A percentile compares a stretch with the other conserved stretches of the same genome.
phyloP scores from a whole-genome alignment of 306 rosid genomes.

The Begonia masoniana region DNA sequence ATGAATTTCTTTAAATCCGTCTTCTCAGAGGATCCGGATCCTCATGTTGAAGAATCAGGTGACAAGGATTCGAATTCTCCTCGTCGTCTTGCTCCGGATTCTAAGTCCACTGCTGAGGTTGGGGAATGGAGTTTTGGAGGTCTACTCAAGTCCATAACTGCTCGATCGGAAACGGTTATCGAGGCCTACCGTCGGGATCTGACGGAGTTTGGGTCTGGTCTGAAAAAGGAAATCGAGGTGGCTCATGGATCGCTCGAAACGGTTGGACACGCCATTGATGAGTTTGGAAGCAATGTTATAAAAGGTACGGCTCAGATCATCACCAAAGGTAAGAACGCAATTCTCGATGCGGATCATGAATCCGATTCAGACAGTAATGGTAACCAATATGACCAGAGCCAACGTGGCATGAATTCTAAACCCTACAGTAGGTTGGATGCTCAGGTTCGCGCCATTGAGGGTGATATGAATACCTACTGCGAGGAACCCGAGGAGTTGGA shows the following conservation, averaged over 20 bases:
- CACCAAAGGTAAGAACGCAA: conserved; percentile 56
- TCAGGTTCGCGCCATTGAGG: conserved; percentile 49
- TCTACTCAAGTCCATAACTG: conserved; percentile 41
- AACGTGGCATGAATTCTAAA: conserved; percentile 29
- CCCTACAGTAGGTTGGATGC: conserved; percentile 61
- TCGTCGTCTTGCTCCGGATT: conserved; percentile 2
- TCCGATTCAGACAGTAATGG: conserved; percentile 36
- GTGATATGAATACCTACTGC: conserved; percentile 44
- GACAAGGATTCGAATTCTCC: conserved; percentile 14
- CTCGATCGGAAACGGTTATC: conserved; percentile 67
- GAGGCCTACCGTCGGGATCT: conserved; percentile 86
- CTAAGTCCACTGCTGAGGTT: background rate
- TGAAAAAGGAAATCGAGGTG: conserved; percentile 72
- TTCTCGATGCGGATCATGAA: conserved; percentile 43
- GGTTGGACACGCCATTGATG: conserved; percentile 57
- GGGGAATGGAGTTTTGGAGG: conserved; percentile 69
- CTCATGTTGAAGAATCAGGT: background rate
- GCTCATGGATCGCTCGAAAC: conserved; percentile 71
- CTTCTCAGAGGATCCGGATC: conserved; percentile 51
- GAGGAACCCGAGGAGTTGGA: conserved; percentile 60
- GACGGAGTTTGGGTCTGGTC: conserved; percentile 57
- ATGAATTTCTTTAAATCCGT: conserved; percentile 86
- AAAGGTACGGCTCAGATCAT: conserved; percentile 76
- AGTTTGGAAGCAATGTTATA: conserved; percentile 55
- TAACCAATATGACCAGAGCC: conserved; percentile 11